Percentiles rank a stretch among this genome's conserved stretches.
Evolutionary conservation across 306 rosid species (phyloP).

Genomic region (Cucurbita moschata): DNA sequence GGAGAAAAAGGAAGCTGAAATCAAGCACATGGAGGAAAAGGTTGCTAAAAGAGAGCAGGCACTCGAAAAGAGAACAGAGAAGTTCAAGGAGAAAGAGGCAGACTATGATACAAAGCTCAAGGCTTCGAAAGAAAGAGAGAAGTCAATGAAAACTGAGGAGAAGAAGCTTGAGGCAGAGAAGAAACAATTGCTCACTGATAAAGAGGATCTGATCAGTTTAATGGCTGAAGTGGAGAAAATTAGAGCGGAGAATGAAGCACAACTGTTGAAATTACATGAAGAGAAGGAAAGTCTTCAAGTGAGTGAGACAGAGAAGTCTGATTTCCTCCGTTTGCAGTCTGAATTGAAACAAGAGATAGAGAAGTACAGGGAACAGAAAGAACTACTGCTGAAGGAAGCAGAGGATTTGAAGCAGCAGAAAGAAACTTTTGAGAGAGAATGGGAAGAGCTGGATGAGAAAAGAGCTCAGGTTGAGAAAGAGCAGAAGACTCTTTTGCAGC

Average conservation of each 20-base stretch:
- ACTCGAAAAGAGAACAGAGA: slow-evolving; percentile 67
- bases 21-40: slow-evolving; percentile 76
- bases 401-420: slow-evolving; percentile 80
- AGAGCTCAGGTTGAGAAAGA: slow-evolving; percentile 69
- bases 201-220: slow-evolving; percentile 46
- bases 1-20: slow-evolving; percentile 78
- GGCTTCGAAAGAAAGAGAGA: slow-evolving; percentile 64
- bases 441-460: slow-evolving; percentile 90
- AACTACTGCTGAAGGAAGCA: slow-evolving; percentile 64
- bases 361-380: slow-evolving; percentile 72
- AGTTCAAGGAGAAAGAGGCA: slow-evolving; percentile 82
- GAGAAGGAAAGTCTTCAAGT: slow-evolving; percentile 50
- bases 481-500: slow-evolving; percentile 39
- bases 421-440: slow-evolving; percentile 85
- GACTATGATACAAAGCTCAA: slow-evolving; percentile 60
- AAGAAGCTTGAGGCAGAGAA: slow-evolving; percentile 48
- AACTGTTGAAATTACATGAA: slow-evolving; percentile 46
- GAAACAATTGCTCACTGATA: slow-evolving; percentile 38
- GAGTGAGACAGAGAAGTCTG: slow-evolving; percentile 71
- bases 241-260: slow-evolving; percentile 46
- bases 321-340: slow-evolving; percentile 54
- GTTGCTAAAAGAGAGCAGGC: slow-evolving; percentile 71
- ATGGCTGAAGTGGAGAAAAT: slow-evolving; percentile 60
- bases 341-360: slow-evolving; percentile 77
- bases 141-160: slow-evolving; percentile 50